These are phyloP conservation scores for Piloderma croceum DNA, from an alignment of 768 basidiomycete species.

Conservation along the genomic window DNA sequence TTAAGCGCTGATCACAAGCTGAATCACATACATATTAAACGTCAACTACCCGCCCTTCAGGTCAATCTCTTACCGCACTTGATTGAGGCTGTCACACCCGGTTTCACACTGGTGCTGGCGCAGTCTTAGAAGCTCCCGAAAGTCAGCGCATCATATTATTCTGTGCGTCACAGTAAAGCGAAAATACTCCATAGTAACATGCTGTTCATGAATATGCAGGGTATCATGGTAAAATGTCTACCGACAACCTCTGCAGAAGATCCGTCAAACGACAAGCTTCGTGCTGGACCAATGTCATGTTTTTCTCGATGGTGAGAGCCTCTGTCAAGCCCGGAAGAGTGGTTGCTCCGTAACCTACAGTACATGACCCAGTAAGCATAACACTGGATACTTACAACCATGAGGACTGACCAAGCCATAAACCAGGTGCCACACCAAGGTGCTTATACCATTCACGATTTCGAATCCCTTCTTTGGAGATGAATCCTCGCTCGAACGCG, in stretches of 20 bases:
- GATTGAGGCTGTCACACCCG: too few species aligned
- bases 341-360: conserved; percentile 79
- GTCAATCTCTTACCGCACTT: too few species aligned
- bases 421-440: conserved; percentile 8
- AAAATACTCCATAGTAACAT: too few species aligned
- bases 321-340: conserved; percentile 80
- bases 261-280: conserved; percentile 54
- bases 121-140: too few species aligned
- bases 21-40: too few species aligned
- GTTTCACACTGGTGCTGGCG: too few species aligned
- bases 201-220: too few species aligned
- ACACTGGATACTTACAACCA: not conserved
- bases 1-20: too few species aligned
- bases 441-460: conserved; percentile 67
- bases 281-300: conserved; percentile 50
- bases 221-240: too few species aligned
- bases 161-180: too few species aligned
- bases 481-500: conserved; percentile 75
- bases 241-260: conserved; percentile 48
- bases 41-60: too few species aligned
- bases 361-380: not conserved
- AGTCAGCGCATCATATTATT: too few species aligned
- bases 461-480: conserved; percentile 69
- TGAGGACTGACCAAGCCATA: conserved; percentile 4
- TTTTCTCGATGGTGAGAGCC: conserved; percentile 64